A percentile compares a stretch with the other conserved stretches of the same genome.
These are phyloP conservation scores for Austroboletus eburneus DNA, from an alignment of 768 basidiomycete species.

Conservation along the genomic window DNA sequence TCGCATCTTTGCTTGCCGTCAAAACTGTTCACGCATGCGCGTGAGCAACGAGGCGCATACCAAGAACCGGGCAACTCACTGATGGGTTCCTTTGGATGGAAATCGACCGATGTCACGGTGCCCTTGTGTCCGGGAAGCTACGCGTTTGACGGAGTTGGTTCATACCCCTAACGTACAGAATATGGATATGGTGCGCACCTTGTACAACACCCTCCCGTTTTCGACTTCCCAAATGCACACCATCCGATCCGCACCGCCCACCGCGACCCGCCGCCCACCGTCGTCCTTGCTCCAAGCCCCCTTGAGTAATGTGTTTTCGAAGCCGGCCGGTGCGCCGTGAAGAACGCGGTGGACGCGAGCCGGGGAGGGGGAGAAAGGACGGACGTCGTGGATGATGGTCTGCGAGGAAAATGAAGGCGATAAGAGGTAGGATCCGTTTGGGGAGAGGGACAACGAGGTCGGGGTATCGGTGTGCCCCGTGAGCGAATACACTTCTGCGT, in stretches of 20 bases:
- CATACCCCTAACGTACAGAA: background rate
- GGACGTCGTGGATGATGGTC: constrained; percentile 85
- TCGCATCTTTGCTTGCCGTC: constrained; percentile 89
- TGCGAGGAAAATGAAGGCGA: constrained; percentile 90
- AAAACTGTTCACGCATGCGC: constrained; percentile 49
- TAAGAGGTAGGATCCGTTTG: constrained; percentile 81
- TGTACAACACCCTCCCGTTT: constrained; percentile 69
- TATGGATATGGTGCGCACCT: constrained; percentile 42
- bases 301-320: constrained; percentile 81
- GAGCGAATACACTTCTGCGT: constrained; percentile 74
- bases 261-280: constrained; percentile 75
- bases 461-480: constrained; percentile 90
- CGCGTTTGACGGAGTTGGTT: background rate
- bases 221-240: constrained; percentile 88
- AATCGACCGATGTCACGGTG: constrained; percentile 92
- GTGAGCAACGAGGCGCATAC: constrained; percentile 3
- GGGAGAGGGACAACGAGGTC: constrained; percentile 88
- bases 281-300: constrained; percentile 89
- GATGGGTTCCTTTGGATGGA: constrained; percentile 94
- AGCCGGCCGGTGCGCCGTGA: constrained; percentile 88
- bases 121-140: constrained; percentile 96
- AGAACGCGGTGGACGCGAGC: constrained; percentile 75
- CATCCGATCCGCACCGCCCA: constrained; percentile 86
- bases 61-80: constrained; percentile 44
- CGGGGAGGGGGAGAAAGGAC: constrained; percentile 87